These are phyloP conservation scores for Beauveria varroae DNA, from an alignment of 2,329 filamentous ascomycete genomes.

Conservation along the genomic window DNA sequence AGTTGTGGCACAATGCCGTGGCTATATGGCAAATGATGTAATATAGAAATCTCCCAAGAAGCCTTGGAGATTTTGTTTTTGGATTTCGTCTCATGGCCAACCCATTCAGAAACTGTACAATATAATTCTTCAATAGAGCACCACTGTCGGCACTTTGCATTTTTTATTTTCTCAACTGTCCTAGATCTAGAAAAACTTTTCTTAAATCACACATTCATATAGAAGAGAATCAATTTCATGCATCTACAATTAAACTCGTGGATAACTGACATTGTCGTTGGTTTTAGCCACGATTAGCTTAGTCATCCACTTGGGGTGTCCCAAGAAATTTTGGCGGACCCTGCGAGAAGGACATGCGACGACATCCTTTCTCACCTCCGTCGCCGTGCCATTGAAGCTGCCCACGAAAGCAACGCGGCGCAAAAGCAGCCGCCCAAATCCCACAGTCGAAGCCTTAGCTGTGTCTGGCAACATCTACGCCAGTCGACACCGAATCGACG, in stretches of 20 bases:
- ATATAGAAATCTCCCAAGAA: background rate
- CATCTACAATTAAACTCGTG: too few relatives aligned
- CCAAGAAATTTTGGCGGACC: slow-evolving; percentile 8
- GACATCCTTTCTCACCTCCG: background rate
- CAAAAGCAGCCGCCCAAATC: background rate
- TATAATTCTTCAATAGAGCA: background rate
- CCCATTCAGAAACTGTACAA: background rate
- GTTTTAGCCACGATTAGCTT: background rate
- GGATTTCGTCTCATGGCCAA: background rate
- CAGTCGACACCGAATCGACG: too few relatives aligned
- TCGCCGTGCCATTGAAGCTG: background rate
- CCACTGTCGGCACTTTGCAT: background rate
- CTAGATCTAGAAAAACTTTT: too few relatives aligned
- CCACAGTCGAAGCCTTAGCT: too few relatives aligned
- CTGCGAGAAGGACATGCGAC: background rate
- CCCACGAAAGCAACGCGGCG: background rate
- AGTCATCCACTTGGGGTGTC: background rate
- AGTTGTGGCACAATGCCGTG: slow-evolving; percentile 2
- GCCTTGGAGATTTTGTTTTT: background rate
- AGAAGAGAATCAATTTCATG: too few relatives aligned
- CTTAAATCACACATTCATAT: too few relatives aligned
- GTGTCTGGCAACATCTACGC: too few relatives aligned
- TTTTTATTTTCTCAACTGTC: background rate
- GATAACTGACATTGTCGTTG: background rate
- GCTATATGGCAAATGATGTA: slow-evolving; percentile 10